Evolutionary conservation across 179 eudicot genomes (phyloP).

Genomic region (Beta corolliflora): DNA sequence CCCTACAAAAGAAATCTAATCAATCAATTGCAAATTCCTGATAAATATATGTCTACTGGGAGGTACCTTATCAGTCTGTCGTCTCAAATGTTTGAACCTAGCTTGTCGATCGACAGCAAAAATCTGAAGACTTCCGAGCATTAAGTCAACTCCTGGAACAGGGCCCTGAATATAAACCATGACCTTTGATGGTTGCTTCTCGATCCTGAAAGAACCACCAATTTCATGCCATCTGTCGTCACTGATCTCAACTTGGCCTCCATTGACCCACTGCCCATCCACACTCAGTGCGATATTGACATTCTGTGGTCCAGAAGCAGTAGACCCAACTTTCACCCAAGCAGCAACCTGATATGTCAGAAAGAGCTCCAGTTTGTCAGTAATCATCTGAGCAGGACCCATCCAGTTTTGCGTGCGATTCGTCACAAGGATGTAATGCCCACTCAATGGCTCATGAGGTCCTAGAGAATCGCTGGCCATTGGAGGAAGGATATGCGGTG

Average conservation of each 20-base stretch:
- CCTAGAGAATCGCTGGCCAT: constrained; percentile 75
- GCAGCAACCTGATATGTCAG: constrained; percentile 88
- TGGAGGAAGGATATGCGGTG: constrained; percentile 82
- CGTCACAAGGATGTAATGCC: constrained; percentile 66
- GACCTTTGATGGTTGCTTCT: constrained; percentile 68
- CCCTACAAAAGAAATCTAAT: too few relatives aligned
- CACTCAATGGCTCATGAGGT: constrained; percentile 59
- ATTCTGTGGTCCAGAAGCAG: constrained; percentile 62
- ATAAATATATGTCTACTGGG: background rate
- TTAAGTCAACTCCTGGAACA: constrained; percentile 66
- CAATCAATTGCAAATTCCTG: too few relatives aligned
- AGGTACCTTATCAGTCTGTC: constrained; percentile 69
- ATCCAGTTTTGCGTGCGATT: constrained; percentile 92
- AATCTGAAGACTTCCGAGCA: constrained; percentile 81
- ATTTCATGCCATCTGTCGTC: constrained; percentile 78
- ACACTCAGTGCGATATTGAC: constrained; percentile 70
- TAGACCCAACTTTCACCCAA: constrained; percentile 73
- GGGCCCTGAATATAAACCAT: constrained; percentile 90
- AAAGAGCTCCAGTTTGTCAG: constrained; percentile 68
- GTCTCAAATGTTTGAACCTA: constrained; percentile 59
- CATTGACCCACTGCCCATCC: constrained; percentile 88
- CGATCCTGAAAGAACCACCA: constrained; percentile 85
- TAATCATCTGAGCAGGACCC: constrained; percentile 94
- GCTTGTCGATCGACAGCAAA: constrained; percentile 76
- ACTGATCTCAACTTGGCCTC: constrained; percentile 68